Evolutionary conservation across 2,329 filamentous ascomycete species (phyloP), one percentile per base, ranked within the genome.

Genomic region (Lasiodiplodia sp.): DNA sequence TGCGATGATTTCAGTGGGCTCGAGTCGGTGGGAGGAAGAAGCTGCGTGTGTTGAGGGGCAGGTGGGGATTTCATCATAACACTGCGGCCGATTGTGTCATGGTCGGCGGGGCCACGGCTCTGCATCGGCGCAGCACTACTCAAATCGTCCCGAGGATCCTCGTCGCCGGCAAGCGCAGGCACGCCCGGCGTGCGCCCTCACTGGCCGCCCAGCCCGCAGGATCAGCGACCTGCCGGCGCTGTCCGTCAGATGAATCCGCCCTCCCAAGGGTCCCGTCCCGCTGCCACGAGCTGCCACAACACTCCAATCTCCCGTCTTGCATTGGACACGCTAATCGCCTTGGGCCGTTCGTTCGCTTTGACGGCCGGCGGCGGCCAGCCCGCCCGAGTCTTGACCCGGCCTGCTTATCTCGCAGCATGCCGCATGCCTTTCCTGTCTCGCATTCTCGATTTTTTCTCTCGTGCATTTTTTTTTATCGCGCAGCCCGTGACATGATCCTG

Each of bases 81-180:
- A 65, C 58, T 63, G 40, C 40, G 40, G 58, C 60, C 51, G 55
- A 51, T 67, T 67, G 65, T 67, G 65, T 67, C 65, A 67, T 67
- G 65, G 53, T 44, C 56, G 55, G 55, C 65, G 65, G 65, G 65
- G 65, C 65, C 25, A 53, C 65, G 65, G 65, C 65, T 60, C 65
- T 67, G 65, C 65, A 52, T 60, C 65, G 65, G 65, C 55, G 60
- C 65, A 52, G 55, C 40, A 21, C 53, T 25, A 31, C 53, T 38
- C 28, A 52, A 64, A 64, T 64, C 60, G 37, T 52, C 53, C 65
- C 65, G 65, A 66, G 65, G 55, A 67, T 58, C 44, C 55, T 37
- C 53, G 65, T 51, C 40, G 8, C 53, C 55, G 53, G 37, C 55
- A 40, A 12, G 38, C 57, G 23, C 56, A 60, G 37, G 58, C 58